Evolutionary conservation across 1,139 yeast species (phyloP).

Genomic region (Ogataea hybrid): DNA sequence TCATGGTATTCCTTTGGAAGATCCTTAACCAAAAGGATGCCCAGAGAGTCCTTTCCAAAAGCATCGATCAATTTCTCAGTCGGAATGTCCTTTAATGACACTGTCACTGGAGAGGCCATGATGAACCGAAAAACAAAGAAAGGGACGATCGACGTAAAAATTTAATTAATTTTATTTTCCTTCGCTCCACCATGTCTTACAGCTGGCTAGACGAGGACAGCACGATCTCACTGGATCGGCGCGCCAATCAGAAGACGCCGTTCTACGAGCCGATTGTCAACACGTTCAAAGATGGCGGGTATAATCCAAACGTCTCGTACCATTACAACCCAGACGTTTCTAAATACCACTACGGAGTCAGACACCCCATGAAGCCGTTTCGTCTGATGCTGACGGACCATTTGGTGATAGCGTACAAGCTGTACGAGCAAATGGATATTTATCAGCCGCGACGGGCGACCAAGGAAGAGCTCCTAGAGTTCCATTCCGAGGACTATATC

Average conservation of each 20-base stretch:
- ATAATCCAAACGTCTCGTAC: conserved; percentile 68
- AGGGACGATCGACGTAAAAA: conserved; percentile 7
- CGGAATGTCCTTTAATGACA: conserved; percentile 16
- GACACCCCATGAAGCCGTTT: conserved; percentile 99
- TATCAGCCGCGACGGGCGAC: conserved; percentile 84
- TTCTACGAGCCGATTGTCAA: conserved; percentile 45
- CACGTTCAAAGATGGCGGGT: conserved; percentile 33
- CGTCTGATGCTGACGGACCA: conserved; percentile 93
- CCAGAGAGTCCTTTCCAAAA: conserved; percentile 58
- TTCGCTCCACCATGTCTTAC: conserved; percentile 24
- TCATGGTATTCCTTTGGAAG: conserved; percentile 40
- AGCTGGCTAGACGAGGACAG: conserved; percentile 32
- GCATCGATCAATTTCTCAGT: conserved; percentile 35
- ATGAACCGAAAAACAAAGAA: not conserved
- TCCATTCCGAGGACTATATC: conserved; percentile 87
- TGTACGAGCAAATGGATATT: conserved; percentile 87
- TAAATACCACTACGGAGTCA: conserved; percentile 83
- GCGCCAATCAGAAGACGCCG: conserved; percentile 59
- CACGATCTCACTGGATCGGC: conserved; percentile 51
- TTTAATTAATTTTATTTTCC: not conserved
- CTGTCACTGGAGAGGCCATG: conserved; percentile 16
- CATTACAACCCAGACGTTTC: conserved; percentile 85
- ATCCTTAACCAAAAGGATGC: conserved; percentile 47
- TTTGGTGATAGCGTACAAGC: conserved; percentile 76
- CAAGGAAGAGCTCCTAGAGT: conserved; percentile 68